Evolutionary conservation across 2,329 filamentous ascomycete genomes (phyloP).

Genomic region (Periconia macrospinosa): DNA sequence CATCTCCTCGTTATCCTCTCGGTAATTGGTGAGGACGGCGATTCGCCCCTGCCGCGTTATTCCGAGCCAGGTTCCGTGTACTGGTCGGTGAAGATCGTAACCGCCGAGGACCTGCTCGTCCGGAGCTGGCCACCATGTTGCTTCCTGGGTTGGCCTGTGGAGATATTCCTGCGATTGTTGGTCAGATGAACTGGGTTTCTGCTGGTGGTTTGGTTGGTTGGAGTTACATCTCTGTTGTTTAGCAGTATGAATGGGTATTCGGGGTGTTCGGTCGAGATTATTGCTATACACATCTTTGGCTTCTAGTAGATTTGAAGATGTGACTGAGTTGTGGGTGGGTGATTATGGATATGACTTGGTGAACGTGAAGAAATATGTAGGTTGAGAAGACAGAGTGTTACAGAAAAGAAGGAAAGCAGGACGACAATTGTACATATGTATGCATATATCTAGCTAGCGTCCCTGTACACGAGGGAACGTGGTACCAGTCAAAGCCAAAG

Average conservation of each 20-base stretch:
- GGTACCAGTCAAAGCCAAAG: background rate
- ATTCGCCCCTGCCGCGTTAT: constrained; percentile 63
- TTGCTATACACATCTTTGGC: constrained; percentile 53
- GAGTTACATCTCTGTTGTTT: constrained; percentile 52
- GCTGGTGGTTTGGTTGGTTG: background rate
- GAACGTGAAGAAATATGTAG: background rate
- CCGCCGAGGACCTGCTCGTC: constrained; percentile 61
- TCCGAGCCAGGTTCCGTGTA: constrained; percentile 67
- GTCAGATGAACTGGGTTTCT: constrained; percentile 5
- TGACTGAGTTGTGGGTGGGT: background rate
- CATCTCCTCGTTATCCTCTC: constrained; percentile 52
- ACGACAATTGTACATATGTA: background rate
- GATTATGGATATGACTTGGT: constrained; percentile 3
- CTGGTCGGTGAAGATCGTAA: constrained; percentile 62
- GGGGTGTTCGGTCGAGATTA: constrained; percentile 53
- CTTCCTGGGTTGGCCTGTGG: constrained; percentile 60
- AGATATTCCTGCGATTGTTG: constrained; percentile 57
- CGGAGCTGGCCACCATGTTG: constrained; percentile 62
- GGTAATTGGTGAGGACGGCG: constrained; percentile 66
- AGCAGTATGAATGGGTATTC: constrained; percentile 54
- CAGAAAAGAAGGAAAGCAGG: background rate
- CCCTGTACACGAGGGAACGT: background rate
- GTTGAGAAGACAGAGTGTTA: background rate
- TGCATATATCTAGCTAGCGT: background rate
- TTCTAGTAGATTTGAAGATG: background rate